Base-by-base conservation (phyloP, 208 protist genomes). In the Strigomonas galati region DNA sequence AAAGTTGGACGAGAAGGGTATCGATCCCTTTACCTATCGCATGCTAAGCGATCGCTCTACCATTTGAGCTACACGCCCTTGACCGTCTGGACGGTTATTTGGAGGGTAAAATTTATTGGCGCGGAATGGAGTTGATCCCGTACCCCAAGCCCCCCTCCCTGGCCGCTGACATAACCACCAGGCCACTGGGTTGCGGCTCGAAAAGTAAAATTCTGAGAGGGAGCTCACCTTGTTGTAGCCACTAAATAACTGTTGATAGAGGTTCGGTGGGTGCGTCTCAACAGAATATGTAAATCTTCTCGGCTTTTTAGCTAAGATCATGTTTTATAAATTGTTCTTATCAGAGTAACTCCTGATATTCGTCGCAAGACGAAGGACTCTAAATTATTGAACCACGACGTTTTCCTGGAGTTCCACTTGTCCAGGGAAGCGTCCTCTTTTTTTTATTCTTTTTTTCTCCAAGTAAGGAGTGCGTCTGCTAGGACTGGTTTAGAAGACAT, bases 21-120 rank as follows among this genome's bases (percentile, higher is more conserved):
- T 92, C 85, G 89, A 92, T 94, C 85, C 85, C 89, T 92, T 92
- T 92, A 94, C 85, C 85, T 92, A 85, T 78, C 89, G 85, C 89
- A 94, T 94, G 88, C 88, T 94, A 94, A 94, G 88, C 88, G 88
- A 78, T 84, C 85, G 88, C 88, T 94, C 88, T 94, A 94, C 88
- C 88, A 94, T 94, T 83, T 91, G 84, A 91, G 84, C 88, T 94
- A 94, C 88, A 94, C 87, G 82, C 88, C 88, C 88, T 62, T 40
- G 44, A 5, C 44, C 44, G 44, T 21, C 44, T 3, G 17, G 9
- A 14, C 37, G 9, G 14, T 55, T 55, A 23, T 19, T 19, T 55
- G 7, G 6, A 6, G 17, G 49, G 17, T 10, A 21, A 19, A 51
- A 51, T 3, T 14, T 0, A 49, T 52, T n/a, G n/a, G n/a, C n/a